Evolutionary conservation across 2,329 filamentous ascomycete genomes (phyloP).

Genomic region (Thermomyces lanuginosus): DNA sequence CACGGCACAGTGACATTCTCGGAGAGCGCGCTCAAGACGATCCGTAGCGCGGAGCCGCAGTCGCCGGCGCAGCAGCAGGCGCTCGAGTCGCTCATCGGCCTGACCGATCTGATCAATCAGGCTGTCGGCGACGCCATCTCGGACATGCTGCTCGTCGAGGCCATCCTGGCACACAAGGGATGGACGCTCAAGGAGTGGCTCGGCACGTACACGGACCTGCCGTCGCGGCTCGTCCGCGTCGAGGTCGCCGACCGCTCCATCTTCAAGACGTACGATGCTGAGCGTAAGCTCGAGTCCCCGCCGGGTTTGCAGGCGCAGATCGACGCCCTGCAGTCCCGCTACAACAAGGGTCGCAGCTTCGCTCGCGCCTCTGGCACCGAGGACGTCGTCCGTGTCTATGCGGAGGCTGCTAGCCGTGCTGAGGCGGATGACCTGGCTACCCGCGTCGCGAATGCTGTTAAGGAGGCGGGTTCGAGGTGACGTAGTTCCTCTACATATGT

Average conservation of each 20-base stretch:
- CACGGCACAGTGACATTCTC: slow-evolving; percentile 96
- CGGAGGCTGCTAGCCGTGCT: slow-evolving; percentile 73
- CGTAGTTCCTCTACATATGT: no score
- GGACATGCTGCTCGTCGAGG: slow-evolving; percentile 89
- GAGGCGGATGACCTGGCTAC: slow-evolving; percentile 84
- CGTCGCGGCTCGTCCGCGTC: slow-evolving; percentile 86
- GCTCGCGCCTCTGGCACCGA: slow-evolving; percentile 88
- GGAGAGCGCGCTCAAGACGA: slow-evolving; percentile 59
- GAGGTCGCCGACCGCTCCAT: slow-evolving; percentile 75
- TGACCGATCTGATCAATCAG: slow-evolving; percentile 91
- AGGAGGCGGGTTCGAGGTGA: slow-evolving; percentile 35
- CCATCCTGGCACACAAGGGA: slow-evolving; percentile 84
- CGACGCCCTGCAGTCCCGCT: slow-evolving; percentile 75
- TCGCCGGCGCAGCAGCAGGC: slow-evolving; percentile 84
- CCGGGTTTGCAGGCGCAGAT: slow-evolving; percentile 69
- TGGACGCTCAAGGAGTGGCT: slow-evolving; percentile 89
- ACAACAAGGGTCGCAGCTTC: slow-evolving; percentile 76
- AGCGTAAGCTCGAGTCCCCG: slow-evolving; percentile 70
- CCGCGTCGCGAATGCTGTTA: slow-evolving; percentile 62
- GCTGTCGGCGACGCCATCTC: slow-evolving; percentile 92
- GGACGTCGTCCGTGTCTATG: slow-evolving; percentile 89
- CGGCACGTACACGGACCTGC: slow-evolving; percentile 79
- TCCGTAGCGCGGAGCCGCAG: slow-evolving; percentile 65
- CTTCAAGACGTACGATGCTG: slow-evolving; percentile 76
- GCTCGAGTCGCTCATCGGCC: slow-evolving; percentile 64